Conservation (phyloP, 2,329 filamentous ascomycete genomes). For the Fusarium coffeatum region DNA sequence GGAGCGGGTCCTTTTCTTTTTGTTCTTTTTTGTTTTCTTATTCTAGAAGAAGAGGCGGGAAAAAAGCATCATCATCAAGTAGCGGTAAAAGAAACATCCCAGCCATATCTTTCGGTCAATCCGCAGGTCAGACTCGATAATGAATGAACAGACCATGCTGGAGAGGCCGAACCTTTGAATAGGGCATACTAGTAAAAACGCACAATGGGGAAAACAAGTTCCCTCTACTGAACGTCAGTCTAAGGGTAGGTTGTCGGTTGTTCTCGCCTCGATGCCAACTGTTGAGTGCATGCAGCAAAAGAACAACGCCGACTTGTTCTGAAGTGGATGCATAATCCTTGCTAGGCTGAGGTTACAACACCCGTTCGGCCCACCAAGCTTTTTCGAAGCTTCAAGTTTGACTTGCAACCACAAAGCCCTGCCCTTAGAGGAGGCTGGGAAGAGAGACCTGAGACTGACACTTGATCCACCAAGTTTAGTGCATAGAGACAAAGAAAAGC, state of each 20-base stretch:
- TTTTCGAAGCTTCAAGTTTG: slow-evolving; percentile 18
- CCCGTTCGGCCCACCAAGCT: slow-evolving; percentile 19
- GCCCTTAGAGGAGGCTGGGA: slow-evolving; percentile 13
- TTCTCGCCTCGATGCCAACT: slow-evolving; percentile 34
- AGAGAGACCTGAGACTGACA: slow-evolving; percentile 5
- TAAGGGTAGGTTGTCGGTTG: not conserved
- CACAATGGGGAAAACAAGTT: slow-evolving; percentile 27
- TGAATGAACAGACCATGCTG: not conserved
- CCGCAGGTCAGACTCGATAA: not conserved
- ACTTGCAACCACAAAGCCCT: slow-evolving; percentile 3
- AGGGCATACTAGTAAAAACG: slow-evolving; percentile 30
- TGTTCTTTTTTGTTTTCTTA: not conserved
- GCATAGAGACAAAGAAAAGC: not conserved
- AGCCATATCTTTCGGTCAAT: not conserved
- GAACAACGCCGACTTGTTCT: slow-evolving; percentile 24
- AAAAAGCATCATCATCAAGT: not conserved
- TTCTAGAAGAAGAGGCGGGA: not conserved
- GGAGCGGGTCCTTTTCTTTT: slow-evolving; percentile 14
- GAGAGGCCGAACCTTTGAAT: not conserved
- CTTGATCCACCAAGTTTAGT: not conserved
- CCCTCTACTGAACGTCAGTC: slow-evolving; percentile 17
- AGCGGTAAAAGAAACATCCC: slow-evolving; percentile 11
- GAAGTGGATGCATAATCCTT: slow-evolving; percentile 24
- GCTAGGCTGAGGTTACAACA: slow-evolving; percentile 15
- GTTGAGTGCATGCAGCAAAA: slow-evolving; percentile 47